These are phyloP conservation scores for Eruca vesicaria DNA, from an alignment of 441 rosid species.

Conservation along the genomic window DNA sequence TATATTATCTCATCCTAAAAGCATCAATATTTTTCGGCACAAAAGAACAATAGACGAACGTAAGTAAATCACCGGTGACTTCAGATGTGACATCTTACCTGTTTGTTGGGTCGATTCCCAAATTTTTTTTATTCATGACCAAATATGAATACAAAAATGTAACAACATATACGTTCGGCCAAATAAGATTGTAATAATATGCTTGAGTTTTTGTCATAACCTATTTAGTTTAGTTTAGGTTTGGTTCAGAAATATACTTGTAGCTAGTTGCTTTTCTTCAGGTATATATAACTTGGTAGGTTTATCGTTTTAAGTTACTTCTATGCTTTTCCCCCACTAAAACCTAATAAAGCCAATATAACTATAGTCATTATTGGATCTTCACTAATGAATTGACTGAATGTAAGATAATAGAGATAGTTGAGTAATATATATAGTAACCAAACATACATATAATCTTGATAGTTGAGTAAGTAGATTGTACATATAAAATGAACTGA, in stretches of 20 bases:
- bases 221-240: neutral
- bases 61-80: neutral
- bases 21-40: conserved; percentile 29
- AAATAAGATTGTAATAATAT: too few relatives aligned
- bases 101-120: neutral
- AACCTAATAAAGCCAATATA: too few relatives aligned
- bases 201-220: neutral
- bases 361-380: neutral
- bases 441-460: neutral
- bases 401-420: neutral
- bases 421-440: neutral
- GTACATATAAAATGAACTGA: neutral
- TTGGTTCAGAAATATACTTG: neutral
- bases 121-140: neutral
- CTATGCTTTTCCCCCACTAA: neutral
- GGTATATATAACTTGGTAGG: too few relatives aligned
- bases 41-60: conserved; percentile 18
- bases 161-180: neutral
- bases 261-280: too few relatives aligned
- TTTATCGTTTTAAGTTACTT: neutral
- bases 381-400: neutral
- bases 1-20: conserved; percentile 28
- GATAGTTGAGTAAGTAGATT: too few relatives aligned
- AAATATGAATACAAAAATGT: neutral
- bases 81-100: neutral